Evolutionary conservation across 129 eudicot genomes (phyloP), one percentile per base, ranked within the genome.

Genomic region (Saposhnikovia divaricata): DNA sequence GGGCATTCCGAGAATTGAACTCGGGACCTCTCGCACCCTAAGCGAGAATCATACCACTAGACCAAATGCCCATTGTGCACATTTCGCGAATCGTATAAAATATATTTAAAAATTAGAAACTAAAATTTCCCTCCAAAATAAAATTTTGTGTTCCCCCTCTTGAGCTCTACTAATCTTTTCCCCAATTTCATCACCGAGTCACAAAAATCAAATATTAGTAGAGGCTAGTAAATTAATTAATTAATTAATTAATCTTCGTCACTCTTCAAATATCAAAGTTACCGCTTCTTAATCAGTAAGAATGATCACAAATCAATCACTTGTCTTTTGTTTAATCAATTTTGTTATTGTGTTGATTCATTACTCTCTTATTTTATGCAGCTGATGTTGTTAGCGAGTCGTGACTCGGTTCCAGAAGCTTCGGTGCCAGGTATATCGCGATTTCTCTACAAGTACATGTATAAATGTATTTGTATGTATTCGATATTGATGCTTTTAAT

Each of bases 11-110:
- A 92, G 93, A 92, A 92, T 92, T 87, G 96, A 92, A 92, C 96
- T 90, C 97, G 97, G 97, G 96, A 90, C 96, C 97, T 92, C 97
- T 92, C 96, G 90, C 97, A 92, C 97, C 96, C 96, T 85, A 92
- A 92, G 97, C 93, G 97, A 92, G 97, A 92, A 92, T 92, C 97
- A 92, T 92, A 88, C 96, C 97, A 90, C 96, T 90, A 88, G 97
- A 92, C 97, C 97, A 88, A 92, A 92, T 90, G 96, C 97, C 96
- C 37, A n/a, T n/a, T n/a, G n/a, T n/a, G n/a, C n/a, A n/a, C n/a
- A n/a, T n/a, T n/a, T n/a, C n/a, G n/a, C n/a, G n/a, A n/a, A n/a
- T n/a, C n/a, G n/a, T n/a, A n/a, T n/a, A n/a, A n/a, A n/a, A n/a
- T n/a, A n/a, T n/a, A n/a, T n/a, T n/a, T n/a, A n/a, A 34, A 34